These are phyloP conservation scores for Metschnikowia baotianmanensis DNA, from an alignment of 805 yeast genomes.

Conservation along the genomic window DNA sequence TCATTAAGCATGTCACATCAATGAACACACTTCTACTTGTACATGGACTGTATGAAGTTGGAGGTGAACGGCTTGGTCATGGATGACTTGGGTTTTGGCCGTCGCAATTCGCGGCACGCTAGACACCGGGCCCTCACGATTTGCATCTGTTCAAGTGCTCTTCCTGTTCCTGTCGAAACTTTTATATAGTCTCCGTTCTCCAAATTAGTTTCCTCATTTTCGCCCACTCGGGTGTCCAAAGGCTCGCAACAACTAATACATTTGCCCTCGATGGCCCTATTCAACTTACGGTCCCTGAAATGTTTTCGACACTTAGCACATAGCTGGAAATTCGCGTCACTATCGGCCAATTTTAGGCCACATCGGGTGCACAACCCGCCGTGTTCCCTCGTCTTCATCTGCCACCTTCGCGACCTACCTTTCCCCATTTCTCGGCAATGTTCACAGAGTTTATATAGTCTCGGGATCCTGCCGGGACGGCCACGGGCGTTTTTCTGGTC, in stretches of 20 bases:
- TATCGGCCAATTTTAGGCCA: conserved; percentile 2
- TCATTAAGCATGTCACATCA: not conserved
- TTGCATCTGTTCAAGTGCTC: not conserved
- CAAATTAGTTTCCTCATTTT: not conserved
- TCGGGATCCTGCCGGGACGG: conserved; percentile 3
- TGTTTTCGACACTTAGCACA: conserved; percentile 6
- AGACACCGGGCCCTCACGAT: conserved; percentile 1
- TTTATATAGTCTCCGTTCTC: not conserved
- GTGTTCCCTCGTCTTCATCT: conserved; percentile 6
- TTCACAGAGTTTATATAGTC: conserved; percentile 7
- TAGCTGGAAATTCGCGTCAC: conserved; percentile 3
- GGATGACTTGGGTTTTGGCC: not conserved
- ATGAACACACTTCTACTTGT: not conserved
- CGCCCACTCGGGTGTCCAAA: not conserved
- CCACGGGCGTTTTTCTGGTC: conserved; percentile 9
- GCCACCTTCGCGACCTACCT: conserved; percentile 10
- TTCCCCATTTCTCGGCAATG: conserved; percentile 10
- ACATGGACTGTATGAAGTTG: conserved; percentile 7
- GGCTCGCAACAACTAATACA: conserved; percentile 6
- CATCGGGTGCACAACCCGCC: conserved; percentile 10
- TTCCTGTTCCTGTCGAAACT: not conserved
- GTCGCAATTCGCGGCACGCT: not conserved
- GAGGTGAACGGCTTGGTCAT: conserved; percentile 3
- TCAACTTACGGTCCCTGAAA: conserved; percentile 5
- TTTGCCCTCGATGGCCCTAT: conserved; percentile 5